A percentile compares a stretch with the other conserved stretches of the same genome.
Conservation (phyloP, 2,329 filamentous ascomycete species). For the Trichoderma brevicompactum region DNA sequence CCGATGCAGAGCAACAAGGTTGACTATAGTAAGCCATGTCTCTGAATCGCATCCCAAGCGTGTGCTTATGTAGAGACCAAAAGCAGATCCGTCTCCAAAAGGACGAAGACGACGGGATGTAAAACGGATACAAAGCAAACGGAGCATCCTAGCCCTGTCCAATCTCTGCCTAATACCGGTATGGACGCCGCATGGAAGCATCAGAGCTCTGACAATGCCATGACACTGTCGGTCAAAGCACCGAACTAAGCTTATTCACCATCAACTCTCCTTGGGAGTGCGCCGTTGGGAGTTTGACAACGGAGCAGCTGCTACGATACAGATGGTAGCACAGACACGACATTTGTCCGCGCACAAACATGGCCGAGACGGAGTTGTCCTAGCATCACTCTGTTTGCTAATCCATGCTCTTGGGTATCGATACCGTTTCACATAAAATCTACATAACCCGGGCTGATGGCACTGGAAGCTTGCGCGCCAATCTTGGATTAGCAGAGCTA, state of each 20-base stretch:
- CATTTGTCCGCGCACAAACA: conserved; percentile 15
- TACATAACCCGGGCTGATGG: not conserved
- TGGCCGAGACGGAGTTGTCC: conserved; percentile 3
- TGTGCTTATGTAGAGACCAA: not conserved
- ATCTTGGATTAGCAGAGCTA: too few species aligned
- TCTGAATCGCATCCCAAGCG: not conserved
- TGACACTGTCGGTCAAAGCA: not conserved
- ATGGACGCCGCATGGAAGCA: not conserved
- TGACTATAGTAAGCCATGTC: too few species aligned
- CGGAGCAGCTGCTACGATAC: not conserved
- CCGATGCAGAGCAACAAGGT: not conserved
- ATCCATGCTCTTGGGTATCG: not conserved
- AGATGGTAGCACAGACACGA: conserved; percentile 6
- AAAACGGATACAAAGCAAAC: not conserved
- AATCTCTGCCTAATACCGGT: not conserved
- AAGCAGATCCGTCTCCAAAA: not conserved
- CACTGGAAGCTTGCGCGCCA: too few species aligned
- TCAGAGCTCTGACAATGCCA: not conserved
- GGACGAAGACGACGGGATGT: not conserved
- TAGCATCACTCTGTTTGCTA: not conserved
- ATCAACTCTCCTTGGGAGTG: not conserved
- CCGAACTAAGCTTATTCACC: not conserved
- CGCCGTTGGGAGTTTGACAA: not conserved
- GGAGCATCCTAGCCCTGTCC: not conserved
- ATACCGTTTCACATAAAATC: not conserved